Evolutionary conservation across 768 basidiomycete genomes (phyloP).

Genomic region (Phylloporus sp.): DNA sequence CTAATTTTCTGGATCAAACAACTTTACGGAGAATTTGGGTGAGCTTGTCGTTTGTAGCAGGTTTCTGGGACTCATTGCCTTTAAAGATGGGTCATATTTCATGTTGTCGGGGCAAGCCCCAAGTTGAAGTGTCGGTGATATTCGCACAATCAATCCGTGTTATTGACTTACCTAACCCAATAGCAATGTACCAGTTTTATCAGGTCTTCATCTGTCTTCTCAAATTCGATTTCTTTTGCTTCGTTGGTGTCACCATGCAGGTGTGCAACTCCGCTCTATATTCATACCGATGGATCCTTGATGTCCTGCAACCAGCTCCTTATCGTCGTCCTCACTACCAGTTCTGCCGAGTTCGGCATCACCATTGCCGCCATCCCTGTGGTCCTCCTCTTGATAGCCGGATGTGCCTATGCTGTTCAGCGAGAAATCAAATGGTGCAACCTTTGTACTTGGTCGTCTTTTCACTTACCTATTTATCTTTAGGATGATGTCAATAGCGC

Average conservation of each 20-base stretch:
- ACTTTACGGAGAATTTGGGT: constrained; percentile 84
- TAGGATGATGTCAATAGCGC: constrained; percentile 66
- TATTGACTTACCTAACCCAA: constrained; percentile 5
- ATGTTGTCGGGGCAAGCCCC: constrained; percentile 82
- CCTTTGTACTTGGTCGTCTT: neutral
- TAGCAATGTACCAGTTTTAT: constrained; percentile 87
- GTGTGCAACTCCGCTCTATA: constrained; percentile 30
- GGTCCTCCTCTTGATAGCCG: constrained; percentile 60
- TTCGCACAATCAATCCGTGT: neutral
- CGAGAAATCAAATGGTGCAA: constrained; percentile 76
- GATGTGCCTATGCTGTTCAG: constrained; percentile 68
- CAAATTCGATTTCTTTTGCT: constrained; percentile 89
- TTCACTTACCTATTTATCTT: constrained; percentile 1
- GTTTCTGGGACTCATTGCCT: constrained; percentile 2
- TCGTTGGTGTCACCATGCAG: constrained; percentile 87
- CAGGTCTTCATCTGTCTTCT: constrained; percentile 84
- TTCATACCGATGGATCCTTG: neutral
- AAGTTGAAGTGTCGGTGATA: constrained; percentile 68
- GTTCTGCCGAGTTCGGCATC: constrained; percentile 75
- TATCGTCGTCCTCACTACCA: constrained; percentile 63
- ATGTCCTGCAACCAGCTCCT: constrained; percentile 52
- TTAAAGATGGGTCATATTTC: constrained; percentile 89
- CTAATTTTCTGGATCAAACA: constrained; percentile 67
- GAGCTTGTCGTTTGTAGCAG: constrained; percentile 19
- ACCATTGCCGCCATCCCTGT: constrained; percentile 83